Evolutionary conservation across 129 eudicot genomes (phyloP).

Genomic region (Pulicaria dysenterica): DNA sequence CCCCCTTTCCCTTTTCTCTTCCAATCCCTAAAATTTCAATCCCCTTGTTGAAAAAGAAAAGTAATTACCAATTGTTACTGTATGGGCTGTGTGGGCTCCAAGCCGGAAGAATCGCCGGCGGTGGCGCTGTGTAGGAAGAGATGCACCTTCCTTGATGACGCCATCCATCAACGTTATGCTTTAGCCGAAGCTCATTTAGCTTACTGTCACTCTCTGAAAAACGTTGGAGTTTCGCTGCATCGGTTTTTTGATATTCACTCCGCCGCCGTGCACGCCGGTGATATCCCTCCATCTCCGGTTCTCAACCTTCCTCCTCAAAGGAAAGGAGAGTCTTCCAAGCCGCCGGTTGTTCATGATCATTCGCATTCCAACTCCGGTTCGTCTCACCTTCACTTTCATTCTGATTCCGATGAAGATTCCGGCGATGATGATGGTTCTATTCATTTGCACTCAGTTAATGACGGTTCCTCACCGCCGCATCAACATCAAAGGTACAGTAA

Average conservation of each 20-base stretch:
- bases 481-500: conserved; percentile 37
- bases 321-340: conserved; percentile 47
- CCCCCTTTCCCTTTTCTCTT: conserved; percentile 24
- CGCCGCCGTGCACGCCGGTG: conserved; percentile 25
- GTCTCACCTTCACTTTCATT: conserved; percentile 71
- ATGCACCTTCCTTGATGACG: conserved; percentile 35
- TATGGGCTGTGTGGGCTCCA: conserved; percentile 47
- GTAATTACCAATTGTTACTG: background rate
- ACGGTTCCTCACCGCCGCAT: conserved; percentile 33
- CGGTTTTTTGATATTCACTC: conserved; percentile 51
- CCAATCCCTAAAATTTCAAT: conserved; percentile 1
- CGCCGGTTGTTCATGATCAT: conserved; percentile 33
- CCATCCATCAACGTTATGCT: conserved; percentile 39
- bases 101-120: conserved; percentile 46
- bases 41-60: background rate
- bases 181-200: conserved; percentile 42
- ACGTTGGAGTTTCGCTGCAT: conserved; percentile 68
- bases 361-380: conserved; percentile 61
- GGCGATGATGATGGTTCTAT: conserved; percentile 38
- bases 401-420: conserved; percentile 51
- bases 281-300: conserved; percentile 43
- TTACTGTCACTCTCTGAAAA: conserved; percentile 34
- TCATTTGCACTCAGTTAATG: conserved; percentile 47
- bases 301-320: conserved; percentile 53
- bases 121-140: conserved; percentile 39